Evolutionary conservation across 2,329 filamentous ascomycete species (phyloP).

Genomic region (Neurospora crassa): DNA sequence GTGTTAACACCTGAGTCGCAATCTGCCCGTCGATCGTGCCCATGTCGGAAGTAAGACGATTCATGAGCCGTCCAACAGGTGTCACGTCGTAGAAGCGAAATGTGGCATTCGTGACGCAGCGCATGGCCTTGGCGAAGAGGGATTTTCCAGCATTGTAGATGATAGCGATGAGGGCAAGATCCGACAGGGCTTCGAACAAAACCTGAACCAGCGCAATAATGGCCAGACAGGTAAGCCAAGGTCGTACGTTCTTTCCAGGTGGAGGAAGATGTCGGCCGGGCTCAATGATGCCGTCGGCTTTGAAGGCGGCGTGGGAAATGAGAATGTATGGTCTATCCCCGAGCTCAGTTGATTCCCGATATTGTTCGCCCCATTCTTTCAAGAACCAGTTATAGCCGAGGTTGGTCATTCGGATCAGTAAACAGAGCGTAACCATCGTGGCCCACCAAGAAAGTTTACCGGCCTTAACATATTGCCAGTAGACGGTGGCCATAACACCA

Average conservation of each 20-base stretch:
- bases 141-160: slow-evolving; percentile 67
- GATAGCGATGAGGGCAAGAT: slow-evolving; percentile 64
- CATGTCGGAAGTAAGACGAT: slow-evolving; percentile 83
- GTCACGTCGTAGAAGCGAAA: slow-evolving; percentile 91
- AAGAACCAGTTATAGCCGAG: slow-evolving; percentile 70
- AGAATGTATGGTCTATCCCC: neutral
- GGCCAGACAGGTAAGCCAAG: slow-evolving; percentile 68
- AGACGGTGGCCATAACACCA: slow-evolving; percentile 64
- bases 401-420: slow-evolving; percentile 52
- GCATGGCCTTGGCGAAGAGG: slow-evolving; percentile 66
- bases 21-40: slow-evolving; percentile 84
- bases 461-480: slow-evolving; percentile 67
- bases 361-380: slow-evolving; percentile 79
- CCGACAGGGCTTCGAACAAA: slow-evolving; percentile 48
- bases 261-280: slow-evolving; percentile 45
- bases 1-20: slow-evolving; percentile 59
- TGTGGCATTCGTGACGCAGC: slow-evolving; percentile 65
- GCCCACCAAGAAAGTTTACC: slow-evolving; percentile 68
- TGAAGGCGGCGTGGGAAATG: slow-evolving; percentile 6
- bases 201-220: slow-evolving; percentile 54
- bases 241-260: slow-evolving; percentile 55
- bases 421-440: slow-evolving; percentile 51
- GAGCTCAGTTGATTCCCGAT: slow-evolving; percentile 30
- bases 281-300: slow-evolving; percentile 16
- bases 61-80: slow-evolving; percentile 83